phyloP scores from a whole-genome alignment of 495 filamentous ascomycete species.

The Friedmanniomyces endolithicus region DNA sequence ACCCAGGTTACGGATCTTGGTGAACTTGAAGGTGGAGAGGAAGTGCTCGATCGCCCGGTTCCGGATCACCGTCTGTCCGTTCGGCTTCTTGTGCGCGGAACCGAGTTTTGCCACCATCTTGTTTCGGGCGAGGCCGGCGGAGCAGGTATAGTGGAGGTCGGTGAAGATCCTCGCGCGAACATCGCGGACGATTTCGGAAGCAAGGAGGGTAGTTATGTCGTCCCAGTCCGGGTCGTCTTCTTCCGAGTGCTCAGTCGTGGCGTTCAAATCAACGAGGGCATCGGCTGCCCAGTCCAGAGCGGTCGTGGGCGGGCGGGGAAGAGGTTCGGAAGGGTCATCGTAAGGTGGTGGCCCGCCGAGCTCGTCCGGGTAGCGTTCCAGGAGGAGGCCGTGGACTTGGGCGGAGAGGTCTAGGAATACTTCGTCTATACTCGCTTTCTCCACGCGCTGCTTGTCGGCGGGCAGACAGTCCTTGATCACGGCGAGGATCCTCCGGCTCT shows the following conservation, averaged over 20 bases:
- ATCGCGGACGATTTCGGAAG: conserved; percentile 73
- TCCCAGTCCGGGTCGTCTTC: conserved; percentile 89
- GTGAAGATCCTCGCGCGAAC: conserved; percentile 56
- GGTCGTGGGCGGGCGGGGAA: conserved; percentile 64
- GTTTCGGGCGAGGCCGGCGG: conserved; percentile 74
- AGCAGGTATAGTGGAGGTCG: conserved; percentile 74
- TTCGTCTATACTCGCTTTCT: conserved; percentile 87
- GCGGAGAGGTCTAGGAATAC: conserved; percentile 85
- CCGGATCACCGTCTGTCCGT: conserved; percentile 81
- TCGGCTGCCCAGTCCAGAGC: conserved; percentile 73
- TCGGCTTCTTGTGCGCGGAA: conserved; percentile 80
- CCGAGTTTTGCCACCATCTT: conserved; percentile 95
- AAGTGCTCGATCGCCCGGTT: conserved; percentile 73
- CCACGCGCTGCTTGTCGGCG: conserved; percentile 52
- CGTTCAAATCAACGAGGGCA: conserved; percentile 62
- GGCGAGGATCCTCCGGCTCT: conserved; percentile 70
- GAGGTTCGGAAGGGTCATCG: conserved; percentile 55
- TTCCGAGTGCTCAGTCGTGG: conserved; percentile 57
- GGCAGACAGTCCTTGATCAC: conserved; percentile 64
- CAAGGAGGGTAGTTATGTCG: conserved; percentile 75
- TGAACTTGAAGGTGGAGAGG: conserved; percentile 77
- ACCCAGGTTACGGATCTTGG: conserved; percentile 88
- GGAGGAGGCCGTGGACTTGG: conserved; percentile 60
- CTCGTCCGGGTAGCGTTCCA: conserved; percentile 70
- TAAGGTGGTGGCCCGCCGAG: conserved; percentile 49